A percentile compares a stretch with the other conserved stretches of the same genome.
Conservation (phyloP, 208 protist species). For the Leishmania arabica region DNA sequence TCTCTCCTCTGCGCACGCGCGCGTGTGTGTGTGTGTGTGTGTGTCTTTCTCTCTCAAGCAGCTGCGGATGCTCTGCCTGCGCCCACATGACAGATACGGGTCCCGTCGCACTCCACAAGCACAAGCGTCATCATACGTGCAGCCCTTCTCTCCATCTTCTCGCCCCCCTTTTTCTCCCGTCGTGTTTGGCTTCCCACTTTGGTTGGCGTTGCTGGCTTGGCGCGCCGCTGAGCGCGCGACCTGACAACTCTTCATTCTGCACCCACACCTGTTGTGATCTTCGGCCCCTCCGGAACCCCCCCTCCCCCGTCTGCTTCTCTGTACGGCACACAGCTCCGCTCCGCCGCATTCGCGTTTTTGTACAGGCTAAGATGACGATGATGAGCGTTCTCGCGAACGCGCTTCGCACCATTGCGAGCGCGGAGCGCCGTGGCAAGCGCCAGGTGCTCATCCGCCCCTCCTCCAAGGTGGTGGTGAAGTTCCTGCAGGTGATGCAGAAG, state of each 20-base stretch:
- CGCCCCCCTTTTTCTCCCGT: not conserved
- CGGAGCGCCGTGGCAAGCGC: conserved; percentile 99
- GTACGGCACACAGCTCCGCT: not conserved
- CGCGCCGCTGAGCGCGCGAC: not conserved
- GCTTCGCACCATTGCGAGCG: conserved; percentile 98
- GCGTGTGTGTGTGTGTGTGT: not conserved
- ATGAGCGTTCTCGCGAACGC: conserved; percentile 99
- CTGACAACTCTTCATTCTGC: not conserved
- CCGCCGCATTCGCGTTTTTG: conserved; percentile 18
- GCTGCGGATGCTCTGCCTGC: not conserved
- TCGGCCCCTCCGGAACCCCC: not conserved
- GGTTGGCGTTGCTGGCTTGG: not conserved
- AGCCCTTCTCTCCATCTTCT: not conserved
- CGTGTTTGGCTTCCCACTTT: not conserved
- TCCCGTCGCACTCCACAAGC: not conserved
- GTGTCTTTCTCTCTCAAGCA: not conserved
- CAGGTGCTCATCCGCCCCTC: conserved; percentile 99
- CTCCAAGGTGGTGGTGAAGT: conserved; percentile 99
- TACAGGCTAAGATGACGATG: conserved; percentile 97
- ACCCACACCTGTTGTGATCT: not conserved
- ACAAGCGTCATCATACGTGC: not conserved
- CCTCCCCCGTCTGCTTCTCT: too few species aligned
- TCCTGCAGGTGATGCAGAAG: conserved; percentile 99
- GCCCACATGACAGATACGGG: not conserved
- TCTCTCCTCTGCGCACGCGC: too few species aligned